Evolutionary conservation across 2,329 filamentous ascomycete genomes (phyloP).

Genomic region (Ascochyta viciae-villosae): DNA sequence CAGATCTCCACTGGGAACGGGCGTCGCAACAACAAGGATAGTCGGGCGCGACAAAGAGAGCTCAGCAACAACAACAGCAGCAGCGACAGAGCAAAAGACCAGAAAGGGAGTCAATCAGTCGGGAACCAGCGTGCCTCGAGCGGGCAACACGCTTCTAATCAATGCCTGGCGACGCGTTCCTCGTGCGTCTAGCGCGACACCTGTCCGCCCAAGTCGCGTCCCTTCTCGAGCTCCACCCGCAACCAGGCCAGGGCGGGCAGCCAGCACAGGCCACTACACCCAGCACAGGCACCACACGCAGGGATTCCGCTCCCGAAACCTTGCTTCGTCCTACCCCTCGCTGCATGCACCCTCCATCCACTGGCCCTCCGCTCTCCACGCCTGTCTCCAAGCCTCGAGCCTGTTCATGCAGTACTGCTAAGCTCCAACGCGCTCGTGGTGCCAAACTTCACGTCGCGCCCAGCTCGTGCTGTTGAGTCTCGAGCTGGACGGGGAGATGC

Average conservation of each 20-base stretch:
- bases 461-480: too few relatives aligned
- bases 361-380: background rate
- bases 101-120: background rate
- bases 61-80: background rate
- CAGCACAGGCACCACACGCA: background rate
- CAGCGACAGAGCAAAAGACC: background rate
- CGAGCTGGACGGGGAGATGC: too few relatives aligned
- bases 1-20: background rate
- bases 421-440: conserved; percentile 5
- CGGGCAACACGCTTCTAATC: conserved; percentile 6
- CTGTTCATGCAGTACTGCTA: background rate
- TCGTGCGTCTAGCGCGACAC: conserved; percentile 1
- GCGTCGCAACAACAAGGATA: background rate
- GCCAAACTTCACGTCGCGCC: conserved; percentile 5
- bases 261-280: too few relatives aligned
- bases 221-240: background rate
- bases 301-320: conserved; percentile 9
- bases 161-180: conserved; percentile 13
- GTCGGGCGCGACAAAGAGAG: too few relatives aligned
- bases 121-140: background rate
- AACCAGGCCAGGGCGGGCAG: too few relatives aligned
- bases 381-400: background rate
- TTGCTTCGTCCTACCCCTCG: conserved; percentile 12
- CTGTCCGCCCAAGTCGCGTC: background rate
- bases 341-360: background rate